Percentiles rank a stretch among this genome's conserved stretches.
These are phyloP conservation scores for Phanerochaete sordida DNA, from an alignment of 768 basidiomycete genomes.

Conservation along the genomic window DNA sequence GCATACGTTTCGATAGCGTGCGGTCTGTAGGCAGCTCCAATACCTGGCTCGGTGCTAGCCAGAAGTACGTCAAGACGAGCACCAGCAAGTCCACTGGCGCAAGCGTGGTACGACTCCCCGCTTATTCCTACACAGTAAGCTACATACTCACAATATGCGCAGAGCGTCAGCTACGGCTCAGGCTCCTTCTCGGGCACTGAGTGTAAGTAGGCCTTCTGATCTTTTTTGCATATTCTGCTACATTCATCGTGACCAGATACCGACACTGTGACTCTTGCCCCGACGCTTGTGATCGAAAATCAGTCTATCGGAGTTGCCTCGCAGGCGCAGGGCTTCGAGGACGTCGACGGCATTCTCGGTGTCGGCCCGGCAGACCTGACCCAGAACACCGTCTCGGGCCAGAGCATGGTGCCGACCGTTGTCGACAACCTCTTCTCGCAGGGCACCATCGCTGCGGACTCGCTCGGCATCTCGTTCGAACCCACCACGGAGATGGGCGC, in stretches of 20 bases:
- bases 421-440: conserved; percentile 53
- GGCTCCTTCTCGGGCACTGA: conserved; percentile 52
- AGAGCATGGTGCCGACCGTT: conserved; percentile 45
- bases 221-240: background rate
- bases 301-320: conserved; percentile 48
- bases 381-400: conserved; percentile 36
- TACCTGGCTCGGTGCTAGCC: conserved; percentile 55
- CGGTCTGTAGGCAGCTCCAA: conserved; percentile 37
- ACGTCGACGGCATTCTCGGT: conserved; percentile 52
- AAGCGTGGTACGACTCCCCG: conserved; percentile 23
- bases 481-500: conserved; percentile 37
- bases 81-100: conserved; percentile 40
- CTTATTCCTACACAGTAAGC: background rate
- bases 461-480: conserved; percentile 49
- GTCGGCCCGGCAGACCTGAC: conserved; percentile 54
- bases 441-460: conserved; percentile 40
- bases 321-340: conserved; percentile 39
- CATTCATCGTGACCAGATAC: conserved; percentile 28
- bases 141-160: conserved; percentile 2
- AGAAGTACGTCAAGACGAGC: conserved; percentile 40
- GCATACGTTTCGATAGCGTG: background rate
- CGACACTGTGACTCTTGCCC: conserved; percentile 42
- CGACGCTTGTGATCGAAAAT: conserved; percentile 38
- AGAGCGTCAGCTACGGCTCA: conserved; percentile 54
- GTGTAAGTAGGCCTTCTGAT: conserved; percentile 17